Evolutionary conservation across 2,329 filamentous ascomycete genomes (phyloP).

Genomic region (Microsporum canis): DNA sequence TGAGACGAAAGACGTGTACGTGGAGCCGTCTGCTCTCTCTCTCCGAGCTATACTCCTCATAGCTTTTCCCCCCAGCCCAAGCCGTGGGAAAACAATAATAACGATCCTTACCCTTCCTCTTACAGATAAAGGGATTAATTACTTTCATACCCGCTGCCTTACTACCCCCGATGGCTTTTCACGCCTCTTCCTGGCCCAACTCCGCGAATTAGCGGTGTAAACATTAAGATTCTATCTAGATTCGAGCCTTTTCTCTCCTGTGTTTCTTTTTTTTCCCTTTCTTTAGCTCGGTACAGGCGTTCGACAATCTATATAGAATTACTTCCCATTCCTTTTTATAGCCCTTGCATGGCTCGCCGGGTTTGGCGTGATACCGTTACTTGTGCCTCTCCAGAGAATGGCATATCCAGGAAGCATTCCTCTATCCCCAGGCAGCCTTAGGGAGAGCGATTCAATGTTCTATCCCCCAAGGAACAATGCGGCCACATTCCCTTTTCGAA

Average conservation of each 20-base stretch:
- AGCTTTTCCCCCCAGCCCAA: background rate
- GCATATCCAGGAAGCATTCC: constrained; percentile 12
- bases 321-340: background rate
- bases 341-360: constrained; percentile 1
- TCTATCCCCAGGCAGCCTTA: constrained; percentile 10
- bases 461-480: constrained; percentile 10
- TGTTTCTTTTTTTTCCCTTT: background rate
- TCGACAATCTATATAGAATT: constrained; percentile 1
- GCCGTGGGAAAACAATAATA: background rate
- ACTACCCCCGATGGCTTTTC: background rate
- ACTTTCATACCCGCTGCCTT: background rate
- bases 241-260: constrained; percentile 1
- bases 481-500: constrained; percentile 13
- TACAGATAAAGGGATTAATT: background rate
- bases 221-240: constrained; percentile 1
- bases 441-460: constrained; percentile 9
- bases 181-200: background rate
- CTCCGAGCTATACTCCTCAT: background rate
- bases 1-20: constrained; percentile 3
- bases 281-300: background rate
- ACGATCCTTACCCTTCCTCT: background rate
- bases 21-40: background rate
- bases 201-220: constrained; percentile 6
- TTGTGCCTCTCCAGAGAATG: constrained; percentile 9
- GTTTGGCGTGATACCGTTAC: constrained; percentile 2